Percentiles rank a stretch among this genome's conserved stretches.
These are phyloP conservation scores for Suillus bovinus DNA, from an alignment of 768 basidiomycete genomes.

Conservation along the genomic window DNA sequence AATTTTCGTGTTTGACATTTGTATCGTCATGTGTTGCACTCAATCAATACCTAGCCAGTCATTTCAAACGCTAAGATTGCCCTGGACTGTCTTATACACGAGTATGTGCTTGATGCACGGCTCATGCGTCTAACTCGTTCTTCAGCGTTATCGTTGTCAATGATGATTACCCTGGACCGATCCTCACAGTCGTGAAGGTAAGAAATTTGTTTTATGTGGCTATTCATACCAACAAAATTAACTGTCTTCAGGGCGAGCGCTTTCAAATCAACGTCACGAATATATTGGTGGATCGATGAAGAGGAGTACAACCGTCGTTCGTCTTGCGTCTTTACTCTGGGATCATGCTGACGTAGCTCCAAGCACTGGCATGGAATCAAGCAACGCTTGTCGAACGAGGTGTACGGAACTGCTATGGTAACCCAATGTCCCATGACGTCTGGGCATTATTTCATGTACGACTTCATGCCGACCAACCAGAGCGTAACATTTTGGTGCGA, in stretches of 20 bases:
- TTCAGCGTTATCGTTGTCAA: conserved; percentile 36
- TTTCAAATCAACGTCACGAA: conserved; percentile 38
- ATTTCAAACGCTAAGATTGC: conserved; percentile 27
- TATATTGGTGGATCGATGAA: conserved; percentile 40
- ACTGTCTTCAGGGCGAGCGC: conserved; percentile 30
- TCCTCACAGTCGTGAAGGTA: conserved; percentile 38
- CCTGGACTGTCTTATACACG: conserved; percentile 29
- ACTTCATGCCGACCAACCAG: conserved; percentile 28
- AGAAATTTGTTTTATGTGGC: neutral
- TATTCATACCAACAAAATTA: neutral
- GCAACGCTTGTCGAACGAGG: conserved; percentile 37
- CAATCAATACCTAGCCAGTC: conserved; percentile 19
- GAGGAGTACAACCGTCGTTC: conserved; percentile 37
- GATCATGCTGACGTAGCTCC: neutral
- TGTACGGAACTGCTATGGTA: conserved; percentile 46
- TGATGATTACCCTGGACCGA: conserved; percentile 38
- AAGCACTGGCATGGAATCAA: conserved; percentile 45
- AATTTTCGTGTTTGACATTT: conserved; percentile 5
- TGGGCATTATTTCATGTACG: conserved; percentile 36
- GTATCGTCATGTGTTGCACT: conserved; percentile 15
- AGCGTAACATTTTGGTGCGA: conserved; percentile 44
- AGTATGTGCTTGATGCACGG: neutral
- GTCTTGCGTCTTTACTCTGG: conserved; percentile 8
- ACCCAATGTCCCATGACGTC: conserved; percentile 43
- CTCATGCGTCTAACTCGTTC: neutral